Base-by-base conservation (phyloP, 1,284 basidiomycete genomes). In the Hortiboletus rubellus region DNA sequence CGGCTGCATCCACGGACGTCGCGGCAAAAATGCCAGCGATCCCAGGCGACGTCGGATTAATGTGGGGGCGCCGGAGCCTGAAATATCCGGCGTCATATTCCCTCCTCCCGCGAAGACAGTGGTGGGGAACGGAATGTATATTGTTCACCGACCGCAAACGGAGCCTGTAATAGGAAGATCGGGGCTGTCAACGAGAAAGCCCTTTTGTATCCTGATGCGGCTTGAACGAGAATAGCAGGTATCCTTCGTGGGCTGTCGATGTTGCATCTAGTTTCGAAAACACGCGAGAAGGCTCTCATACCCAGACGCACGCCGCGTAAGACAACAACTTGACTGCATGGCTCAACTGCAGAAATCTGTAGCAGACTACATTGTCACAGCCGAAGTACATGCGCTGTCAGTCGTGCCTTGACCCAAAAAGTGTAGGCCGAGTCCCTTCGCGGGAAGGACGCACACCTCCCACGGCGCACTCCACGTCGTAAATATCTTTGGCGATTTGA, bases 1-100 rank as follows among this genome's bases (percentile, higher is more conserved):
- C 27, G 24, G 34, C 17, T n/a, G 41, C 53, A 61, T 61, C 46
- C 56, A 45, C 50, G 45, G 31, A 46, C 47, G 38, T 65, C 47
- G 42, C 52, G 30, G 45, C 11, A 60, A 50, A 40, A 36, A 42
- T 14, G 58, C 44, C 47, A 46, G 40, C 15, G 27, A 42, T 31
- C n/a, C 38, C n/a, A 37, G n/a, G 37, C 31, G 47, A 63, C 46
- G 43, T 44, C 46, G 43, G 9, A 34, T 31, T 36, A 40, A 42
- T 44, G 34, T 41, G 30, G 51, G 33, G 57, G 22, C 38, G 55
- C 50, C 62, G 53, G 58, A 48, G 42, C 17, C 52, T 45, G 45
- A 43, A 30, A 40, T 44, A 6, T 18, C 52, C 43, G 44, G 40
- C 17, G 24, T 44, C 36, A 36, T 18, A 18, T n/a, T 9, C 15